Percentiles rank a stretch among this genome's conserved stretches.
These are phyloP conservation scores for Novymonas esmeraldas DNA, from an alignment of 208 protist species.

Conservation along the genomic window DNA sequence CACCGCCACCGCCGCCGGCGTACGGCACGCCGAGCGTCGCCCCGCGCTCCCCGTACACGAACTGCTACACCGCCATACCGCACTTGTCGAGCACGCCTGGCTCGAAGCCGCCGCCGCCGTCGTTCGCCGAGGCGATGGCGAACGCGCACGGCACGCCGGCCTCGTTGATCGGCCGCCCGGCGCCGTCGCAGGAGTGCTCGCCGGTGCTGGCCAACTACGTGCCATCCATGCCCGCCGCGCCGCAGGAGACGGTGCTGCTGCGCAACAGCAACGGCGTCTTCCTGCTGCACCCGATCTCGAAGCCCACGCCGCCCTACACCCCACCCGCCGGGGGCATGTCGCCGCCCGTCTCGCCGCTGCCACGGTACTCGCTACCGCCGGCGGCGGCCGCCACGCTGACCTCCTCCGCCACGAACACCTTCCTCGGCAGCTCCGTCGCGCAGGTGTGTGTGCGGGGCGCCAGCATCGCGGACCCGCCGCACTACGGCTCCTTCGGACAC, in stretches of 20 bases:
- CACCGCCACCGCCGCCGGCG: constrained; percentile 32
- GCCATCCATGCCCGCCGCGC: constrained; percentile 56
- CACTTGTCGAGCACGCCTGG: constrained; percentile 20
- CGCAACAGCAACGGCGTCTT: constrained; percentile 87
- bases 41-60: constrained; percentile 34
- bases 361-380: constrained; percentile 74
- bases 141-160: constrained; percentile 34
- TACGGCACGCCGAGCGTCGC: constrained; percentile 36
- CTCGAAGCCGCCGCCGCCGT: constrained; percentile 55
- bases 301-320: constrained; percentile 76
- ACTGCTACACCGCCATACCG: constrained; percentile 47
- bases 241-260: constrained; percentile 73
- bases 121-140: constrained; percentile 76
- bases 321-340: constrained; percentile 41
- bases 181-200: constrained; percentile 49
- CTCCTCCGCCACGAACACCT: constrained; percentile 28
- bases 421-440: constrained; percentile 36
- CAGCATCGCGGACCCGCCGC: constrained; percentile 33
- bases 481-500: constrained; percentile 25
- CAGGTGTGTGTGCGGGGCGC: constrained; percentile 22
- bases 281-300: constrained; percentile 62
- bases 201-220: constrained; percentile 67
- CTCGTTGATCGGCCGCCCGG: constrained; percentile 23
- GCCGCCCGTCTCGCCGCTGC: constrained; percentile 76
- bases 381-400: constrained; percentile 33